Evolutionary conservation across 192 early-diverging fungal species (phyloP), one percentile per base, ranked within the genome.

Genomic region (Geranomyces variabilis): DNA sequence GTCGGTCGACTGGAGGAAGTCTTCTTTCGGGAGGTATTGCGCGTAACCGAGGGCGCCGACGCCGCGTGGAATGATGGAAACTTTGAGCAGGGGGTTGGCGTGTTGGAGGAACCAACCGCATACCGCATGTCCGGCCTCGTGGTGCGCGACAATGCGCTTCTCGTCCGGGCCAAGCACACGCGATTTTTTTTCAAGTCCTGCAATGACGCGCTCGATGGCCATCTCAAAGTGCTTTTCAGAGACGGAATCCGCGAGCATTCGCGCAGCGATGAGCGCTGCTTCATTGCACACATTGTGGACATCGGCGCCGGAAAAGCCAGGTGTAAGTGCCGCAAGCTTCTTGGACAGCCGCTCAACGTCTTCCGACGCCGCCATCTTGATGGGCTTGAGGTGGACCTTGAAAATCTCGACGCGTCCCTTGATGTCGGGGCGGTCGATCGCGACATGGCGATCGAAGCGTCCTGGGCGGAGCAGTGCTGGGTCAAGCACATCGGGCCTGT

Each of bases 201-300:
- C 97, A 83, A 99, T 94, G 36, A 99, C 97, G 51, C 97, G 89
- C 79, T 99, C 97, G 76, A 99, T 97, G 43, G 97, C 97, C 67
- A 86, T 82, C 81, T 99, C 97, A 85, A 99, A 99, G 78, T 99
- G 93, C 68, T 81, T 88, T 70, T 91, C 92, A 43, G 82, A 67
- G 7, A 99, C 97, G 7, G 79, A 81, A 31, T 90, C 85, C 31
- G 92, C 86, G 28, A 85, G 84, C 58, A 87, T 78, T 51, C 97
- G 90, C 55, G 97, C 97, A n/a, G 94, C 97, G 74, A 97, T 96
- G 67, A 99, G 87, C 31, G 97, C 97, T 34, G 96, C 95, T 83
- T 99, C 97, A 67, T 99, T 99, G 80, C 96, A 99, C n/a, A 98
- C 97, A 79, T 99, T 99, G 76, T 90, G 89, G 65, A 99, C 91